Conservation (phyloP, 164 flowering plant genomes). For the Tetrastigma voinierianum region DNA sequence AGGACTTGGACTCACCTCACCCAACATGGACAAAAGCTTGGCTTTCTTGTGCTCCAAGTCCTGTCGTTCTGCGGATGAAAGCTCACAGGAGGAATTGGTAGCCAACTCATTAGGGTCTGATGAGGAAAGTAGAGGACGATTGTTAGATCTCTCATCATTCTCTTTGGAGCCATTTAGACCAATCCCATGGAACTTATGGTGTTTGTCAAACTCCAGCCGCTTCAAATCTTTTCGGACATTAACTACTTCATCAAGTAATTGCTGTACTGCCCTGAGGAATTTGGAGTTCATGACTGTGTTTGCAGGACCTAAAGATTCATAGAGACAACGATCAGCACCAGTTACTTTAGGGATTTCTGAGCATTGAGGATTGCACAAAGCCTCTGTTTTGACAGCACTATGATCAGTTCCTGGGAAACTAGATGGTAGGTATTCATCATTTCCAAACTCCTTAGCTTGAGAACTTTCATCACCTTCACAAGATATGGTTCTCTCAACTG, state of each 20-base stretch:
- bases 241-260: constrained; percentile 83
- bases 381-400: constrained; percentile 30
- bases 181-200: constrained; percentile 19
- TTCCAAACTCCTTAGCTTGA: constrained; percentile 27
- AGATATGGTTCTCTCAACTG: constrained; percentile 32
- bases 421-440: constrained; percentile 28
- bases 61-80: constrained; percentile 64
- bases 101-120: constrained; percentile 39
- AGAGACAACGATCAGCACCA: constrained; percentile 23
- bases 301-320: constrained; percentile 28
- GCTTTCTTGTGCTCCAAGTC: constrained; percentile 71
- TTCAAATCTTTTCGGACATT: constrained; percentile 60
- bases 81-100: constrained; percentile 34
- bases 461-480: constrained; percentile 32
- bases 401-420: constrained; percentile 29
- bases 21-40: constrained; percentile 75
- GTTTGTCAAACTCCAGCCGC: constrained; percentile 37
- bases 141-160: constrained; percentile 31
- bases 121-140: constrained; percentile 13
- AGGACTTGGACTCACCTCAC: constrained; percentile 52
- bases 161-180: constrained; percentile 33
- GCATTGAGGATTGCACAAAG: constrained; percentile 22
- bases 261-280: constrained; percentile 72
- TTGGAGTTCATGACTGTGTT: constrained; percentile 48
- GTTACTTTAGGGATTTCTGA: constrained; percentile 24